phyloP scores from a whole-genome alignment of 1,284 basidiomycete genomes.

The Boletus semigastroideus region DNA sequence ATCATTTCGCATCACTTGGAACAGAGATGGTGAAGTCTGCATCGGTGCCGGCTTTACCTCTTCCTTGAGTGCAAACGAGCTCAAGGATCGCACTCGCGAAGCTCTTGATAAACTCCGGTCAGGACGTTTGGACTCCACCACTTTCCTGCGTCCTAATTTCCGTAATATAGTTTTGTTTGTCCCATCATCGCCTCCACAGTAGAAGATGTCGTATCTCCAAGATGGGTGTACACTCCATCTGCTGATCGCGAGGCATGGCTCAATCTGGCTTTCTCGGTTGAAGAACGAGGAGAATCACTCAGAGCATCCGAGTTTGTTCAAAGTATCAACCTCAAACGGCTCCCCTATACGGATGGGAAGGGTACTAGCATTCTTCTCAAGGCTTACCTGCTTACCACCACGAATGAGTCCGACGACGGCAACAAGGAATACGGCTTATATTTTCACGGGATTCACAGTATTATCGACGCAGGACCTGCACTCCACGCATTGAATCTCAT shows the following conservation, averaged over 20 bases:
- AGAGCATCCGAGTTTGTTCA: constrained; percentile 16
- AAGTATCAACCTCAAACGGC: constrained; percentile 14
- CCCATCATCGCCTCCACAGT: constrained; percentile 20
- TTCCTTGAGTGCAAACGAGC: constrained; percentile 3
- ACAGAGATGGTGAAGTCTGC: constrained; percentile 17
- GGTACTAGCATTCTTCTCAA: constrained; percentile 11
- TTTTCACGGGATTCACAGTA: constrained; percentile 17
- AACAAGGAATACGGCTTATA: constrained; percentile 19
- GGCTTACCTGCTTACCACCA: constrained; percentile 17
- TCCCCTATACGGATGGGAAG: constrained; percentile 15
- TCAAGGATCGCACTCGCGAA: constrained; percentile 10
- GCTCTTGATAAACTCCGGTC: constrained; percentile 25
- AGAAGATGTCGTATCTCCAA: constrained; percentile 12
- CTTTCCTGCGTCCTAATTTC: background rate
- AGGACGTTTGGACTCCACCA: background rate
- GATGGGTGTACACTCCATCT: constrained; percentile 23
- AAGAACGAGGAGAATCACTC: constrained; percentile 19
- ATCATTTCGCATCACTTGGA: background rate
- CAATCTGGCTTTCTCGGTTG: constrained; percentile 17
- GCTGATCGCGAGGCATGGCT: constrained; percentile 23
- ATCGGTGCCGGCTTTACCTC: constrained; percentile 18
- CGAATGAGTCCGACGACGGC: background rate
- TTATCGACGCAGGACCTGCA: constrained; percentile 20
- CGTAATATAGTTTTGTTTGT: constrained; percentile 17
- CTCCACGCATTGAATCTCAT: constrained; percentile 22